Evolutionary conservation across 768 basidiomycete genomes (phyloP).

Genomic region (Boletus vermiculosoides): DNA sequence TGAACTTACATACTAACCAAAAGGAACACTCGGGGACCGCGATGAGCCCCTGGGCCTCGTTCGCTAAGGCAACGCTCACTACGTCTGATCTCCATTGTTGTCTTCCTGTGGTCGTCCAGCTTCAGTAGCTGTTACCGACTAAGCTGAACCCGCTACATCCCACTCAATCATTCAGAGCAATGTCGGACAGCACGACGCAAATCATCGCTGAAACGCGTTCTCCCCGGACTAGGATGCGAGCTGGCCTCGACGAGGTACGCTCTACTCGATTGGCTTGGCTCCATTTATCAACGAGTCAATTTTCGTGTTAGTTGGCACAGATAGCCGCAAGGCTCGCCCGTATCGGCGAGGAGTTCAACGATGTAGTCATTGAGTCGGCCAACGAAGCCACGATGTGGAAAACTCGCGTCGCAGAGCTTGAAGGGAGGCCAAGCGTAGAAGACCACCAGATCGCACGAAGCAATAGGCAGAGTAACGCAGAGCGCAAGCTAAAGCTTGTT

Average conservation of each 20-base stretch:
- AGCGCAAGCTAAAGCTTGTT: constrained; percentile 34
- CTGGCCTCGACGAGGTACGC: constrained; percentile 31
- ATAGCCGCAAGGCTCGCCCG: constrained; percentile 27
- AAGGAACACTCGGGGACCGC: not conserved
- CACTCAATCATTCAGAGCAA: not conserved
- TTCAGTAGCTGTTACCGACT: not conserved
- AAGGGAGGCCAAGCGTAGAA: constrained; percentile 28
- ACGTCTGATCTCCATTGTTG: not conserved
- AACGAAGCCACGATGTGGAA: constrained; percentile 23
- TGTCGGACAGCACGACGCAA: constrained; percentile 3
- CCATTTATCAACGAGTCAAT: not conserved
- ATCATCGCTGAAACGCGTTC: constrained; percentile 6
- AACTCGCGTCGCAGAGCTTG: constrained; percentile 38
- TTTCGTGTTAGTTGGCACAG: constrained; percentile 20
- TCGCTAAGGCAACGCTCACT: not conserved
- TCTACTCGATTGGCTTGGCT: not conserved
- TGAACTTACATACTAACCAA: constrained; percentile 16
- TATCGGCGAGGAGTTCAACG: constrained; percentile 34
- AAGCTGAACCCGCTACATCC: not conserved
- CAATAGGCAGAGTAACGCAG: constrained; percentile 35
- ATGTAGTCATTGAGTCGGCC: constrained; percentile 17
- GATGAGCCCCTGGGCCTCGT: constrained; percentile 10
- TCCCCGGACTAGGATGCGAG: constrained; percentile 18
- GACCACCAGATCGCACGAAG: constrained; percentile 29
- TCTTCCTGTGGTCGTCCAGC: constrained; percentile 1